A percentile compares a stretch with the other conserved stretches of the same genome.
phyloP scores from a whole-genome alignment of 345 rosid species.

The Euclidium syriacum region DNA sequence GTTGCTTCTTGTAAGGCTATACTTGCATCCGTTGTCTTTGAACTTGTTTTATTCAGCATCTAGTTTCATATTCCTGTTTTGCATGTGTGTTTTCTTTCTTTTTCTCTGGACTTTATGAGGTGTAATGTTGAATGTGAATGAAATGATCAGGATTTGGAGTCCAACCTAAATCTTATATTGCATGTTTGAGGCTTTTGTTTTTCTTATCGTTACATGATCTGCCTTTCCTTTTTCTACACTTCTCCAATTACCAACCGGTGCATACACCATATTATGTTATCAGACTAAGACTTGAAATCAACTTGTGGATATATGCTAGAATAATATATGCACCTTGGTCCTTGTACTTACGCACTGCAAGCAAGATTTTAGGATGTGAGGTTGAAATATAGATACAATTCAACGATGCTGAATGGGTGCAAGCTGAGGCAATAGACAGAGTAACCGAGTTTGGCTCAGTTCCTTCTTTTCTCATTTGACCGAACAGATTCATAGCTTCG shows the following conservation, averaged over 20 bases:
- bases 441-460: slow-evolving; percentile 45
- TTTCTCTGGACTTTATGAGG: background rate
- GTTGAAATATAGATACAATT: slow-evolving; percentile 35
- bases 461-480: slow-evolving; percentile 41
- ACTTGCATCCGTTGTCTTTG: slow-evolving; percentile 12
- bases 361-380: slow-evolving; percentile 38
- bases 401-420: slow-evolving; percentile 32
- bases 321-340: background rate
- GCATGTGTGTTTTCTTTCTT: slow-evolving; percentile 3
- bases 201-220: background rate
- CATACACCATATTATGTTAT: background rate
- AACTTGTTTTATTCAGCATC: slow-evolving; percentile 9
- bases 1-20: slow-evolving; percentile 11
- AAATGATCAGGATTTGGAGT: slow-evolving; percentile 13
- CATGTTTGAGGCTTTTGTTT: slow-evolving; percentile 1
- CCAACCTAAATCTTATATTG: background rate
- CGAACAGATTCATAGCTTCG: slow-evolving; percentile 39
- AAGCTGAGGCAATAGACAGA: slow-evolving; percentile 41
- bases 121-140: slow-evolving; percentile 17
- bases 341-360: slow-evolving; percentile 33
- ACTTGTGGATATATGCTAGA: background rate
- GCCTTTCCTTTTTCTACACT: background rate
- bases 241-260: background rate
- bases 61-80: slow-evolving; percentile 12
- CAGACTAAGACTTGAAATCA: background rate